Evolutionary conservation across 2,329 filamentous ascomycete species (phyloP).

Genomic region (Fusarium sp.): DNA sequence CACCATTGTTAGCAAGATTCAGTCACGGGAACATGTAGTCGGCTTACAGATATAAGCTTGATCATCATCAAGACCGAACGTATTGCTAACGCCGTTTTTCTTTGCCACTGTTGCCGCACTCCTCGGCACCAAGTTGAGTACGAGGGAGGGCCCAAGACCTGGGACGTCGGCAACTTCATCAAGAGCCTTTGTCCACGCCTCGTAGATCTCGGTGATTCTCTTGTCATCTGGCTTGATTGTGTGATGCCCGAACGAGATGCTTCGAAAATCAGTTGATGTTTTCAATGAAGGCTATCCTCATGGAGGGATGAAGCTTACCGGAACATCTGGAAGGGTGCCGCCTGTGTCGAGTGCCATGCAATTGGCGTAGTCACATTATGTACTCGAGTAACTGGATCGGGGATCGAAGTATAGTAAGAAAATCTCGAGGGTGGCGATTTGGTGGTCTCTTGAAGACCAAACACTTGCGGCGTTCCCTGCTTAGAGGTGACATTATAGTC

Average conservation of each 20-base stretch:
- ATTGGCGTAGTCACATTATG: constrained; percentile 51
- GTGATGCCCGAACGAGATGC: constrained; percentile 51
- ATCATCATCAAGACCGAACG: constrained; percentile 19
- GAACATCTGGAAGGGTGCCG: constrained; percentile 55
- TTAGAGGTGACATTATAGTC: constrained; percentile 51
- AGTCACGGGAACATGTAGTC: too few species aligned
- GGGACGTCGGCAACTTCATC: constrained; percentile 36
- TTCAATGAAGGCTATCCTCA: too few species aligned
- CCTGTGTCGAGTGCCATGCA: constrained; percentile 48
- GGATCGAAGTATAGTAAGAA: constrained; percentile 12
- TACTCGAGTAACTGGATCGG: constrained; percentile 17
- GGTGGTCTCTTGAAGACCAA: constrained; percentile 53
- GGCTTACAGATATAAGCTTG: constrained; percentile 19
- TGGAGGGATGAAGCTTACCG: constrained; percentile 41
- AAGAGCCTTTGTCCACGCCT: constrained; percentile 54
- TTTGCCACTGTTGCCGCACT: constrained; percentile 9
- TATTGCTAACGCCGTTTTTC: constrained; percentile 22
- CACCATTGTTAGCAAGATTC: constrained; percentile 26
- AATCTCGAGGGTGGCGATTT: constrained; percentile 18
- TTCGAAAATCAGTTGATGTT: background rate
- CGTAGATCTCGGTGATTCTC: constrained; percentile 52
- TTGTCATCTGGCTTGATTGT: constrained; percentile 55
- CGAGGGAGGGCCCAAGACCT: constrained; percentile 16
- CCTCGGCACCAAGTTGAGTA: constrained; percentile 13
- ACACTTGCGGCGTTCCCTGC: constrained; percentile 38